Conservation (phyloP, 495 filamentous ascomycete species). For the Talaromyces stipitatus region DNA sequence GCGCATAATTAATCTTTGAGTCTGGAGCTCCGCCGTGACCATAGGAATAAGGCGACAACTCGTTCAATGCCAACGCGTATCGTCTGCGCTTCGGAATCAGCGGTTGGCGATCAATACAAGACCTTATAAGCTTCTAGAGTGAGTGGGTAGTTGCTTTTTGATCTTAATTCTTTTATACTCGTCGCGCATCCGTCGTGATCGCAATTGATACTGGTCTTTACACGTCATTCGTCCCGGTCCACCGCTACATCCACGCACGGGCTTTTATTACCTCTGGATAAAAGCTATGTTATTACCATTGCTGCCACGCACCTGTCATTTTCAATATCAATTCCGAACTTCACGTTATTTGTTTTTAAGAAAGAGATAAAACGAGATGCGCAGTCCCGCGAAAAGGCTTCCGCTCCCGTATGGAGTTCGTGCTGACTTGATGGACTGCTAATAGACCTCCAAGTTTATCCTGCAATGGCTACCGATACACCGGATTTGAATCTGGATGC, state of each 20-base stretch:
- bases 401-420: neutral
- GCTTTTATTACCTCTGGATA: neutral
- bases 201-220: neutral
- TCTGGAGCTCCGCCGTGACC: neutral
- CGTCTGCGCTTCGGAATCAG: neutral
- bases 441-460: neutral
- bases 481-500: conserved; percentile 39
- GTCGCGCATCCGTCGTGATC: neutral
- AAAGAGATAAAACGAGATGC: neutral
- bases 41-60: neutral
- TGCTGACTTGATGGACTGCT: neutral
- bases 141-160: neutral
- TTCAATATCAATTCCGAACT: no score
- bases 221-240: neutral
- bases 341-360: neutral
- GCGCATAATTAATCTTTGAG: neutral
- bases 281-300: neutral
- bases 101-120: neutral
- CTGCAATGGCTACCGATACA: conserved; percentile 20
- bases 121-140: neutral
- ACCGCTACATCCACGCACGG: neutral
- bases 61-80: neutral
- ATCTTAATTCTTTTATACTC: neutral
- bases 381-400: neutral
- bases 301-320: conserved; percentile 4